phyloP scores from a whole-genome alignment of 2,329 filamentous ascomycete species.

The Pseudodiploospora longispora region DNA sequence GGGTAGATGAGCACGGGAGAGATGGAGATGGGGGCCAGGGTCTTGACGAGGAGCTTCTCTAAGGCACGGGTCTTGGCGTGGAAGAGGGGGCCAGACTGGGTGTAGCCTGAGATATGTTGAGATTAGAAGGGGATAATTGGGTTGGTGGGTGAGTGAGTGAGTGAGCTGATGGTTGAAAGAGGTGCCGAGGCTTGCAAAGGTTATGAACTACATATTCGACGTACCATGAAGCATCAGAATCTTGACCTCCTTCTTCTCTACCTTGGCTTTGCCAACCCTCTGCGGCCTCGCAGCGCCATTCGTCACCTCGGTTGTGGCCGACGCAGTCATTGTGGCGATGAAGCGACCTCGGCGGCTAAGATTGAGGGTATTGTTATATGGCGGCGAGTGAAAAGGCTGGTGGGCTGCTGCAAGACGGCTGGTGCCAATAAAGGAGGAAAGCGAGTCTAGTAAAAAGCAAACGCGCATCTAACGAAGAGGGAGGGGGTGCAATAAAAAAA shows the following conservation, averaged over 20 bases:
- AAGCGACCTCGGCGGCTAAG: no score
- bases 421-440: no score
- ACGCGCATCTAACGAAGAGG: no score
- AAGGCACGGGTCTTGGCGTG: conserved; percentile 81
- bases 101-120: conserved; percentile 55
- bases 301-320: background rate
- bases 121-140: background rate
- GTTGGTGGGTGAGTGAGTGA: background rate
- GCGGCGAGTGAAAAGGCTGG: no score
- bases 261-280: conserved; percentile 22
- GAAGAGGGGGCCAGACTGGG: conserved; percentile 81
- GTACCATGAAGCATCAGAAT: conserved; percentile 71
- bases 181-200: background rate
- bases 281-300: conserved; percentile 14
- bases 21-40: conserved; percentile 52
- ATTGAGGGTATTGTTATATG: no score
- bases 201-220: conserved; percentile 8
- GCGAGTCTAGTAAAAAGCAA: no score
- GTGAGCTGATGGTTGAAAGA: background rate
- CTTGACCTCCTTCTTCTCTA: conserved; percentile 45
- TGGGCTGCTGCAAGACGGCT: no score
- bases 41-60: conserved; percentile 70
- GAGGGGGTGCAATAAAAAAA: no score
- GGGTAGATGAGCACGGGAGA: conserved; percentile 56
- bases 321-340: no score